phyloP scores from a whole-genome alignment of 257 asterid species.

The Scutellaria minor region DNA sequence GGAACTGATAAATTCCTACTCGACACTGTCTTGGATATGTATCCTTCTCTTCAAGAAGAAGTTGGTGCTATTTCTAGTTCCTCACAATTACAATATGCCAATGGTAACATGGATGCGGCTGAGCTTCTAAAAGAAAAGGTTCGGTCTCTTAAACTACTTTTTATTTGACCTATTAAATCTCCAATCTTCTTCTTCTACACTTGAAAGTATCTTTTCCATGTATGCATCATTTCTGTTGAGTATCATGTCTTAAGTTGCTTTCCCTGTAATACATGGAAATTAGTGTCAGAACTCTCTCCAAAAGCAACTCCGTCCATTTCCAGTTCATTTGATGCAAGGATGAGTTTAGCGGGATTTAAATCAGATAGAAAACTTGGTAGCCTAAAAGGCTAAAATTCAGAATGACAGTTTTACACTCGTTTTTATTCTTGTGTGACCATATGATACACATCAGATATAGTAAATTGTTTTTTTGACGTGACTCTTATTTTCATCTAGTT shows the following conservation, averaged over 20 bases:
- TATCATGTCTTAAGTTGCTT: not conserved
- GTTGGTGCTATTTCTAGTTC: constrained; percentile 49
- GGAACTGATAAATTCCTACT: constrained; percentile 91
- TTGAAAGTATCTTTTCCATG: constrained; percentile 10
- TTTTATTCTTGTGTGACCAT: not conserved
- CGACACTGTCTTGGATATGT: constrained; percentile 81
- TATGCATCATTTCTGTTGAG: not conserved
- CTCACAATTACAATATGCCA: constrained; percentile 53
- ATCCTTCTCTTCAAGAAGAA: constrained; percentile 81
- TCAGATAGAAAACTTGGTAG: not conserved
- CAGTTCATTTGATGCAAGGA: constrained; percentile 5
- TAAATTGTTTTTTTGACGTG: not conserved
- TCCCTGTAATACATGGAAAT: not conserved
- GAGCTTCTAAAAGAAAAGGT: constrained; percentile 96
- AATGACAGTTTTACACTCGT: not conserved
- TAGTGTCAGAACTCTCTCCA: not conserved
- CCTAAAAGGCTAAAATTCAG: not conserved
- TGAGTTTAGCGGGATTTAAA: not conserved
- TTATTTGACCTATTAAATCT: not conserved
- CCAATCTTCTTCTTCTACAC: not conserved
- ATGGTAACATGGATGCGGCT: constrained; percentile 71
- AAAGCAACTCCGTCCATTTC: not conserved
- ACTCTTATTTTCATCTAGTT: not conserved
- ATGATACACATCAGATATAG: not conserved
- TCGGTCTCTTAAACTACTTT: constrained; percentile 19